Evolutionary conservation across 1,139 yeast genomes (phyloP).

Genomic region (Cylindricascospora bacillispora): DNA sequence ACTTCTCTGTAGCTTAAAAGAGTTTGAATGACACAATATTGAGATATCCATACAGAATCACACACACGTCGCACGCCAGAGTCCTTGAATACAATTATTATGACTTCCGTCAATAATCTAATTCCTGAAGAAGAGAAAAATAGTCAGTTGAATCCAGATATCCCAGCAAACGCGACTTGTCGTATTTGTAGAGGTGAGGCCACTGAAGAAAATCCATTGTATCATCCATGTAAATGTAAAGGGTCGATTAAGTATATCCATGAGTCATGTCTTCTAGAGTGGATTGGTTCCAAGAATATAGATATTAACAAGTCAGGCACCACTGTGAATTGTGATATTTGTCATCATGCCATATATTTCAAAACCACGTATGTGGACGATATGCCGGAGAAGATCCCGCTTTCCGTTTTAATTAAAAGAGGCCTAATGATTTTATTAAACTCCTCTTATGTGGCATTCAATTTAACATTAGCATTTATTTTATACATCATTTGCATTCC

Average conservation of each 20-base stretch:
- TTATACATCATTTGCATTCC: conserved; percentile 45
- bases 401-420: conserved; percentile 32
- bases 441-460: conserved; percentile 20
- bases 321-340: conserved; percentile 70
- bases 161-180: conserved; percentile 41
- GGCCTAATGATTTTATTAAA: conserved; percentile 15
- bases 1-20: too few relatives aligned
- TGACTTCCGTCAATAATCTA: too few relatives aligned
- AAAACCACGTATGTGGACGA: conserved; percentile 56
- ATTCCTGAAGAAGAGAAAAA: too few relatives aligned
- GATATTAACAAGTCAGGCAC: conserved; percentile 26
- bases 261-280: conserved; percentile 79
- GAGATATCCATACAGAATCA: too few relatives aligned
- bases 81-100: too few relatives aligned
- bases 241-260: conserved; percentile 92
- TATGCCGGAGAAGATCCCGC: conserved; percentile 59
- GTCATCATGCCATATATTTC: conserved; percentile 67
- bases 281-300: conserved; percentile 42
- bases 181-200: conserved; percentile 92
- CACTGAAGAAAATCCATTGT: conserved; percentile 65
- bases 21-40: too few relatives aligned
- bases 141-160: too few relatives aligned
- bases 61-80: too few relatives aligned
- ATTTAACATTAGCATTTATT: conserved; percentile 28
- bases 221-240: conserved; percentile 85